Conservation (phyloP, 208 protist genomes). For the Trichomonas gallinae region DNA sequence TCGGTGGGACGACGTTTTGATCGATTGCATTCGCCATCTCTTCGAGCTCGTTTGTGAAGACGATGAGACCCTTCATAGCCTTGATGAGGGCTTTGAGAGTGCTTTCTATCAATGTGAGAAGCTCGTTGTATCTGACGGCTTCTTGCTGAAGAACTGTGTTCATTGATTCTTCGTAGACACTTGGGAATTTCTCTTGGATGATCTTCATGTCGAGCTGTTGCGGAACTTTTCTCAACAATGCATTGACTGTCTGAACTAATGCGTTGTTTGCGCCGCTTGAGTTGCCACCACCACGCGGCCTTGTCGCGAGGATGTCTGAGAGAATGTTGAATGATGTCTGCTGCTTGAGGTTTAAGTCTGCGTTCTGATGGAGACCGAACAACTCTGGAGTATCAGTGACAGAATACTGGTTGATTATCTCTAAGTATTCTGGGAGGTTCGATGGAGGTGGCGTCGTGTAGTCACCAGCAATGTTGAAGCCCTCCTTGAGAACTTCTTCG, state of each 20-base stretch:
- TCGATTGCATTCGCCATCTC: constrained; percentile 69
- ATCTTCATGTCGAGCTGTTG: background rate
- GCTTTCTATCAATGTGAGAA: constrained; percentile 47
- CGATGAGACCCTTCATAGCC: constrained; percentile 84
- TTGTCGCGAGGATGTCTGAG: background rate
- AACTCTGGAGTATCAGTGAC: background rate
- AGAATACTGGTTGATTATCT: constrained; percentile 30
- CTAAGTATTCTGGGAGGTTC: constrained; percentile 59
- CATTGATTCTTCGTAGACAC: constrained; percentile 85
- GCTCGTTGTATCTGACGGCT: constrained; percentile 71
- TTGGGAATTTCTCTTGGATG: constrained; percentile 64
- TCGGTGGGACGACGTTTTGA: constrained; percentile 76
- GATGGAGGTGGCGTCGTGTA: background rate
- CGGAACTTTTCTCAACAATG: background rate
- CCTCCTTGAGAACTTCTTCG: background rate
- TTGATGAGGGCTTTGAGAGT: constrained; percentile 74
- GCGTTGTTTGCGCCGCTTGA: background rate
- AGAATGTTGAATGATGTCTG: background rate
- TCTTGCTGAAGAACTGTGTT: constrained; percentile 93
- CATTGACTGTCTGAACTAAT: background rate
- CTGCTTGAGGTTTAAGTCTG: background rate
- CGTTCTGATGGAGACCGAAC: constrained; percentile 10
- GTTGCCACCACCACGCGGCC: background rate
- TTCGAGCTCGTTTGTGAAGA: constrained; percentile 87
- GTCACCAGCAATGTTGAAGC: constrained; percentile 21